Evolutionary conservation across 1,284 basidiomycete genomes (phyloP).

Genomic region (Lentinula novae-zelandiae): DNA sequence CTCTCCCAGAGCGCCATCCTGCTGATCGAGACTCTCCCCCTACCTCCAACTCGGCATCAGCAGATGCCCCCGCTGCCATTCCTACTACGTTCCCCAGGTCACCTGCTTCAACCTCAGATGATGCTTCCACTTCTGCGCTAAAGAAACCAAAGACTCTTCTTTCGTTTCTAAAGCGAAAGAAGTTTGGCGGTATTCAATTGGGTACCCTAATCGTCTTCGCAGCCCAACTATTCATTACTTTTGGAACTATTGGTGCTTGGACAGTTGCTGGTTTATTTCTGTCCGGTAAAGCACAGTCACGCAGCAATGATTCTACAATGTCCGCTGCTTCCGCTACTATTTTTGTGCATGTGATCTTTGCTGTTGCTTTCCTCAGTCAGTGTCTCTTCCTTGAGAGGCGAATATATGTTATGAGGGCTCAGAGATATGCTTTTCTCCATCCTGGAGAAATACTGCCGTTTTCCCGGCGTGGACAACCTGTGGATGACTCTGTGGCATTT

Average conservation of each 20-base stretch:
- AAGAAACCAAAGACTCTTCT: conserved; percentile 29
- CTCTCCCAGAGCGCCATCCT: conserved; percentile 46
- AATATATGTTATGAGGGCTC: conserved; percentile 57
- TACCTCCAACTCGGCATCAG: conserved; percentile 8
- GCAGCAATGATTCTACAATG: conserved; percentile 1
- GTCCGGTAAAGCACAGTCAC: conserved; percentile 1
- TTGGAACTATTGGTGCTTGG: conserved; percentile 56
- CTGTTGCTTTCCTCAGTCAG: conserved; percentile 40
- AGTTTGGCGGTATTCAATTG: conserved; percentile 43
- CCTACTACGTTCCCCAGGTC: conserved; percentile 19
- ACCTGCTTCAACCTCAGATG: conserved; percentile 10
- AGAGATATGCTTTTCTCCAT: conserved; percentile 57
- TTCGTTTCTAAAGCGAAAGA: conserved; percentile 37
- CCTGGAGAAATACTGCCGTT: conserved; percentile 53
- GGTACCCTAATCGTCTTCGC: conserved; percentile 42
- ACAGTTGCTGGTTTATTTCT: conserved; percentile 33
- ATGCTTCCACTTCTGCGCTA: conserved; percentile 18
- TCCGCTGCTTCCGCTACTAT: conserved; percentile 32
- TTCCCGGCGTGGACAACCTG: conserved; percentile 27
- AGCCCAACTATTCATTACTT: conserved; percentile 40
- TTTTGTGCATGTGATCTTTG: conserved; percentile 59
- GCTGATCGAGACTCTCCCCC: conserved; percentile 44
- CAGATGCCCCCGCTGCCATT: conserved; percentile 12
- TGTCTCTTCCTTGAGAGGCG: conserved; percentile 62
- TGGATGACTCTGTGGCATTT: conserved; percentile 38